phyloP scores from a whole-genome alignment of 495 filamentous ascomycete genomes.

The Hypoxylon intermedium region DNA sequence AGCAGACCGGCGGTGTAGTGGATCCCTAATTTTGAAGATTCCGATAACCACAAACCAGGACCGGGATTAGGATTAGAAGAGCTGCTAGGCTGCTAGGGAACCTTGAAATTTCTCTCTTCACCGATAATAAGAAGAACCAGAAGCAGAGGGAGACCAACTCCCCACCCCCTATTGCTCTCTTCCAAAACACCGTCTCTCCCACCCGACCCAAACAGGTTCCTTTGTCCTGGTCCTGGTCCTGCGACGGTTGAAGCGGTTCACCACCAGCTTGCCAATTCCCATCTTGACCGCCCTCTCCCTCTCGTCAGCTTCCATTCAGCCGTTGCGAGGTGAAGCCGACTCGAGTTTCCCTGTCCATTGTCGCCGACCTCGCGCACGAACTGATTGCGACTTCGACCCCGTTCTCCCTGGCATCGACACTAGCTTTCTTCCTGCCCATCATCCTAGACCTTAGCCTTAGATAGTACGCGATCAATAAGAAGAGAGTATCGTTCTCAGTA shows the following conservation, averaged over 20 bases:
- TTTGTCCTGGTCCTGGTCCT: slow-evolving; percentile 10
- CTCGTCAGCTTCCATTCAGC: slow-evolving; percentile 12
- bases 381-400: too few species aligned
- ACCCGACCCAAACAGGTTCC: neutral
- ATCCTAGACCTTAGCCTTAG: too few species aligned
- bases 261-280: slow-evolving; percentile 5
- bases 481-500: too few species aligned
- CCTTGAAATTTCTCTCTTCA: slow-evolving; percentile 17
- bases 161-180: slow-evolving; percentile 18
- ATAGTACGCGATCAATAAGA: too few species aligned
- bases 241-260: slow-evolving; percentile 3
- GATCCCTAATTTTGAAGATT: slow-evolving; percentile 29
- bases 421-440: too few species aligned
- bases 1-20: slow-evolving; percentile 19
- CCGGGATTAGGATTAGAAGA: neutral
- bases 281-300: neutral
- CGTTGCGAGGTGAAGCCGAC: neutral
- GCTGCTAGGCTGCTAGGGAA: neutral
- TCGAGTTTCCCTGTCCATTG: too few species aligned
- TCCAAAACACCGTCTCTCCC: slow-evolving; percentile 8
- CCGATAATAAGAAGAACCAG: neutral
- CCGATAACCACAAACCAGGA: neutral
- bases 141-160: slow-evolving; percentile 20
- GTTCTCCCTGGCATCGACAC: too few species aligned
- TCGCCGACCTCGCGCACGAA: too few species aligned